phyloP scores from a whole-genome alignment of 352 stramenopile genomes.

The Phytopythium mirpurense region DNA sequence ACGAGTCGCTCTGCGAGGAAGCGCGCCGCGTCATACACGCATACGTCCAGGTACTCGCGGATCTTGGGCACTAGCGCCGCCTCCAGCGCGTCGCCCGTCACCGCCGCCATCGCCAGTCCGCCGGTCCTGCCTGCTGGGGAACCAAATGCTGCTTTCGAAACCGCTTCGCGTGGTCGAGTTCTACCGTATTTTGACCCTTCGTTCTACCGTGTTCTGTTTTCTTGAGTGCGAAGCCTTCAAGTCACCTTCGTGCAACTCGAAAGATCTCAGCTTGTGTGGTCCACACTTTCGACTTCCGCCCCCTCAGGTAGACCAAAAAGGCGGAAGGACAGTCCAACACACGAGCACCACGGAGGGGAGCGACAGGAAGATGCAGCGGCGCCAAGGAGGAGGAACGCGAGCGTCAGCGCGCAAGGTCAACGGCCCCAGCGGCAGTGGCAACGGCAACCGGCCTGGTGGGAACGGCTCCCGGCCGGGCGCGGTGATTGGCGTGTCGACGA shows the following conservation, averaged over 20 bases:
- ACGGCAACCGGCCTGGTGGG: constrained; percentile 19
- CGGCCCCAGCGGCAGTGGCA: constrained; percentile 7
- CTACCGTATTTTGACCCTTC: too few species aligned
- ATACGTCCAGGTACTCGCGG: constrained; percentile 43
- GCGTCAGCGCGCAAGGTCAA: constrained; percentile 56
- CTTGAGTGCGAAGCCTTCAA: too few species aligned
- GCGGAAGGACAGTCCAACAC: not conserved
- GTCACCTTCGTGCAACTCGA: not conserved
- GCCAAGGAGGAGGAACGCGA: constrained; percentile 22
- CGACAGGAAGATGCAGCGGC: constrained; percentile 20
- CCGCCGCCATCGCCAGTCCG: constrained; percentile 14
- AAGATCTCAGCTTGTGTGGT: not conserved
- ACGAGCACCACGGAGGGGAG: not conserved
- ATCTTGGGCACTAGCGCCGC: constrained; percentile 38
- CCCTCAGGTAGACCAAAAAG: not conserved
- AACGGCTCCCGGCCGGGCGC: constrained; percentile 18
- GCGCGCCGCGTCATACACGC: constrained; percentile 58
- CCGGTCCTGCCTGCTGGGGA: too few species aligned
- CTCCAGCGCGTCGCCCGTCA: constrained; percentile 34
- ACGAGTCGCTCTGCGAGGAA: constrained; percentile 84
- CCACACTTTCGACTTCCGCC: not conserved
- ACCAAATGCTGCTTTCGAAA: not conserved
- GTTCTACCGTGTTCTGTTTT: too few species aligned
- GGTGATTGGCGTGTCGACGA: constrained; percentile 60
- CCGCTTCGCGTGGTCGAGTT: too few species aligned